Base-by-base conservation (phyloP, 73 alveolate genomes). In the Uronychia binucleata region DNA sequence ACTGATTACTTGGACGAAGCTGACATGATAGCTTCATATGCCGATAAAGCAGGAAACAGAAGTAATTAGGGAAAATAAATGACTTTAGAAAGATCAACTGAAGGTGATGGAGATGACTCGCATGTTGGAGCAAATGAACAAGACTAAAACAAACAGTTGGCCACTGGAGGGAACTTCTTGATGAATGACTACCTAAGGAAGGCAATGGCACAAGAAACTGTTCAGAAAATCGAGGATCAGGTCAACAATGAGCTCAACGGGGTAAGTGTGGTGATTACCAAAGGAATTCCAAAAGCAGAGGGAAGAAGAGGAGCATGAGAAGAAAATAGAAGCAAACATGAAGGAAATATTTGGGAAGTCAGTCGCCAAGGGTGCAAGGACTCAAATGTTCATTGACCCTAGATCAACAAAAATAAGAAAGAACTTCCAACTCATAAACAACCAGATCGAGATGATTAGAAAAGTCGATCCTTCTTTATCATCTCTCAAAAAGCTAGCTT, bases 381-480 rank as follows among this genome's bases (percentile, higher is more conserved):
- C 80, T 32, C 79, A 90, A 85, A 84, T 85, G 76, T 85, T 74
- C 78, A 86, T 90, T 0, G 95, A 90, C 59, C 95, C 95, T 14
- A 59, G 95, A 58, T 67, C 88, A 0, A 67, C 77, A 13, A 79
- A 75, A 79, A 74, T 90, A 1, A 78, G 95, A 59, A 46, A 85
- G 32, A 90, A 80, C 76, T 83, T 89, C 31, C 29, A 78, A 25
- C 85, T 90, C 1, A 26, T 79, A 13, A 75, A 90, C 33, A 14
- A 59, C 26, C 35, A 80, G 31, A 34, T 89, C 30, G 57, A 76
- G 26, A 77, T 84, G 25, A 89, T 84, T 8, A 77, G 75, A 34
- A 58, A 79, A 57, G 57, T 57, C 26, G 95, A 84, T 46, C 95
- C 95, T 46, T 46, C 67, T 46, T 46, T 46, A 46, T 46, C 67